Conservation (phyloP, 2,329 filamentous ascomycete genomes). For the Alternaria alternata region DNA sequence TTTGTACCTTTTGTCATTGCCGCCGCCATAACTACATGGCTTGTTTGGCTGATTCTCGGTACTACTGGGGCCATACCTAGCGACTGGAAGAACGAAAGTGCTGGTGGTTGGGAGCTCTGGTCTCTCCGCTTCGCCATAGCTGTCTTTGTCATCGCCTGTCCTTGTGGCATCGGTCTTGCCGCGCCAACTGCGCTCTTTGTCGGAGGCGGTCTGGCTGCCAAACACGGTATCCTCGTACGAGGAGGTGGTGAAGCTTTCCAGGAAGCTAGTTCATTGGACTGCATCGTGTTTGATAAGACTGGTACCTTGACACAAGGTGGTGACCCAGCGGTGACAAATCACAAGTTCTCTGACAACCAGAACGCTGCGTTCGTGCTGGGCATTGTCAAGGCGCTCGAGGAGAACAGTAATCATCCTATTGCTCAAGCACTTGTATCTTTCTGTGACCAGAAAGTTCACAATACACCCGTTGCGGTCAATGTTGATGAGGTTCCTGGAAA, state of each 20-base stretch:
- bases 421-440: constrained; percentile 74
- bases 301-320: constrained; percentile 79
- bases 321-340: constrained; percentile 72
- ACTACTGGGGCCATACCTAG: constrained; percentile 64
- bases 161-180: constrained; percentile 84
- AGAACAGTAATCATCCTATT: constrained; percentile 77
- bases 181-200: constrained; percentile 86
- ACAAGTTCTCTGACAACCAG: constrained; percentile 50
- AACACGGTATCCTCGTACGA: constrained; percentile 81
- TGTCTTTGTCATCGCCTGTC: constrained; percentile 87
- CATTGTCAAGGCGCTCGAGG: constrained; percentile 69
- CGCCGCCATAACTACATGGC: constrained; percentile 74
- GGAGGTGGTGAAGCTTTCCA: constrained; percentile 87
- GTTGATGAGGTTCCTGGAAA: constrained; percentile 75
- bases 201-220: constrained; percentile 79
- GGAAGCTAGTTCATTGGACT: constrained; percentile 79
- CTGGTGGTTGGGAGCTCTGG: constrained; percentile 75
- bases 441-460: constrained; percentile 54
- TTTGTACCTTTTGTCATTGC: constrained; percentile 78
- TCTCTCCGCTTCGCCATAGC: constrained; percentile 84
- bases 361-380: constrained; percentile 56
- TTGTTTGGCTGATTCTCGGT: constrained; percentile 74
- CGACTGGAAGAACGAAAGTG: constrained; percentile 62
- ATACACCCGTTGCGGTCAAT: constrained; percentile 32
- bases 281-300: constrained; percentile 88